phyloP scores from a whole-genome alignment of 1,284 basidiomycete species.

The Ceratobasidium theobromae region DNA sequence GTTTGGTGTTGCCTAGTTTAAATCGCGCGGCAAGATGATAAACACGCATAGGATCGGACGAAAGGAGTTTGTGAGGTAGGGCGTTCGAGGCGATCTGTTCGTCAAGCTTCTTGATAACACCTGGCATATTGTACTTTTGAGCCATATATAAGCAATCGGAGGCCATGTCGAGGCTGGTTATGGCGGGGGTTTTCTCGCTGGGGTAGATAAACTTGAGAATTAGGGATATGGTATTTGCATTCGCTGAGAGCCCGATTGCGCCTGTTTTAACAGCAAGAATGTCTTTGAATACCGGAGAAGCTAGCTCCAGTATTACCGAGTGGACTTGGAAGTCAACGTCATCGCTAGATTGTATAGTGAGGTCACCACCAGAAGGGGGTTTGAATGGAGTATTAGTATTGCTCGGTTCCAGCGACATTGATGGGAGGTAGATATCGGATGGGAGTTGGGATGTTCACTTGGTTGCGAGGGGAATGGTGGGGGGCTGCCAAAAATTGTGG shows the following conservation, averaged over 20 bases:
- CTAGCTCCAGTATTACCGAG: background rate
- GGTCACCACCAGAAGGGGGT: constrained; percentile 9
- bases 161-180: background rate
- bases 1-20: constrained; percentile 1
- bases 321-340: background rate
- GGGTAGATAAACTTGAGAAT: constrained; percentile 17
- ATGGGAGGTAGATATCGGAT: background rate
- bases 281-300: constrained; percentile 11
- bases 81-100: background rate
- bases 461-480: too few relatives aligned
- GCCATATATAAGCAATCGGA: background rate
- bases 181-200: background rate
- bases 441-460: too few relatives aligned
- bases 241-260: background rate
- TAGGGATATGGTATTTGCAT: background rate
- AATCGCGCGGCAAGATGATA: constrained; percentile 1
- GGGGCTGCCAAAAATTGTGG: too few relatives aligned
- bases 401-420: background rate
- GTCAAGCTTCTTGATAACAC: background rate
- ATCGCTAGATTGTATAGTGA: background rate
- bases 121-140: background rate
- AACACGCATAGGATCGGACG: background rate
- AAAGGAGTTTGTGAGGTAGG: background rate
- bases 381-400: background rate
- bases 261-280: background rate